A percentile compares a stretch with the other conserved stretches of the same genome.
phyloP scores from a whole-genome alignment of 768 basidiomycete genomes.

The Russula foetens region DNA sequence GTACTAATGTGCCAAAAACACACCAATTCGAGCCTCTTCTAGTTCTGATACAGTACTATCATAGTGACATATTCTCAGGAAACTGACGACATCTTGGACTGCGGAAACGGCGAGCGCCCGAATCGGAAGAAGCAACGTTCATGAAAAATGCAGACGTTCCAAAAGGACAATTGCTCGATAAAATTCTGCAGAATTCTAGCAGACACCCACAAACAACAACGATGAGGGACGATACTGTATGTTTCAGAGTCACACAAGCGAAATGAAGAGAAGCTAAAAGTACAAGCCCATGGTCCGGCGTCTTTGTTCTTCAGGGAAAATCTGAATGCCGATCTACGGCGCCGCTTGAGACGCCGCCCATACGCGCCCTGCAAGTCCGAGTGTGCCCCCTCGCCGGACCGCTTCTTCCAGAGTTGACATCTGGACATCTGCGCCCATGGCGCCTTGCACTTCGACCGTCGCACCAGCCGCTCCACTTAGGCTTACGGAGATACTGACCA shows the following conservation, averaged over 20 bases:
- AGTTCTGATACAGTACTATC: too few species aligned
- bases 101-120: not conserved
- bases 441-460: conserved; percentile 48
- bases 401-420: conserved; percentile 57
- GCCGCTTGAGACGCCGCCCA: conserved; percentile 31
- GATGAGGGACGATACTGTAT: too few species aligned
- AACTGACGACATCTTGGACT: not conserved
- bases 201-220: too few species aligned
- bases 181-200: too few species aligned
- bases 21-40: too few species aligned
- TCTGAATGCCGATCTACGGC: not conserved
- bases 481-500: conserved; percentile 54
- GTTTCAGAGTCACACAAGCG: too few species aligned
- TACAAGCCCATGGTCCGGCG: not conserved
- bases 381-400: conserved; percentile 60
- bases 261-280: too few species aligned
- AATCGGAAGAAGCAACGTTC: not conserved
- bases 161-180: not conserved
- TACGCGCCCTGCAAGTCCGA: conserved; percentile 61
- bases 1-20: too few species aligned
- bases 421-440: conserved; percentile 40
- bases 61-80: too few species aligned
- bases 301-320: not conserved
- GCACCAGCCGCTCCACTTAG: conserved; percentile 55
- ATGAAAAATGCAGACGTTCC: not conserved